phyloP scores from a whole-genome alignment of 164 flowering plant genomes.

The Amborella trichopoda region DNA sequence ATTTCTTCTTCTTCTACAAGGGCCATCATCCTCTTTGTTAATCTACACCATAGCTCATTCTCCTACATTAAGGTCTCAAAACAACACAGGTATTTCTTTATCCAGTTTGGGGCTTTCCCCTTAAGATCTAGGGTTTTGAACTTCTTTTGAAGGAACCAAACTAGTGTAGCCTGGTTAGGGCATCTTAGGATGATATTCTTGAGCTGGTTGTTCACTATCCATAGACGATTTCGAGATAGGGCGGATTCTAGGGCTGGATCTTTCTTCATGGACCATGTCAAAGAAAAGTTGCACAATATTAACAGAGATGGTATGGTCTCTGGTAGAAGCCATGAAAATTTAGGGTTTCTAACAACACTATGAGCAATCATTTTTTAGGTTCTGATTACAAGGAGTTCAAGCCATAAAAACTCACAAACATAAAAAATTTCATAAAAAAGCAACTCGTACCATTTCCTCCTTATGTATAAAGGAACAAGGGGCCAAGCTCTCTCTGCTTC shows the following conservation, averaged over 20 bases:
- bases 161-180: conserved; percentile 44
- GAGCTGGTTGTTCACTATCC: conserved; percentile 91
- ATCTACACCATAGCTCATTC: conserved; percentile 39
- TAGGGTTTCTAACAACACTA: too few species aligned
- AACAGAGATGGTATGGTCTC: too few species aligned
- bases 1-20: conserved; percentile 78
- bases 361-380: too few species aligned
- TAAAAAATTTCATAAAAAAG: too few species aligned
- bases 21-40: conserved; percentile 70
- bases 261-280: conserved; percentile 84
- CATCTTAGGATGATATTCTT: conserved; percentile 72
- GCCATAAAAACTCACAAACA: too few species aligned
- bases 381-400: too few species aligned
- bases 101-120: conserved; percentile 87
- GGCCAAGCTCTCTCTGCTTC: too few species aligned
- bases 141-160: conserved; percentile 61
- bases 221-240: conserved; percentile 68
- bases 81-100: conserved; percentile 86
- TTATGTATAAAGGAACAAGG: too few species aligned
- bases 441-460: too few species aligned
- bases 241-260: conserved; percentile 79
- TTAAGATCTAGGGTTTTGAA: conserved; percentile 89
- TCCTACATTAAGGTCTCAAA: conserved; percentile 57
- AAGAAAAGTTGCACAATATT: too few species aligned
- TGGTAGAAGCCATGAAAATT: too few species aligned